Percentiles rank a stretch among this genome's conserved stretches.
phyloP scores from a whole-genome alignment of 768 basidiomycete species.

The Hirschioporus abietinus region DNA sequence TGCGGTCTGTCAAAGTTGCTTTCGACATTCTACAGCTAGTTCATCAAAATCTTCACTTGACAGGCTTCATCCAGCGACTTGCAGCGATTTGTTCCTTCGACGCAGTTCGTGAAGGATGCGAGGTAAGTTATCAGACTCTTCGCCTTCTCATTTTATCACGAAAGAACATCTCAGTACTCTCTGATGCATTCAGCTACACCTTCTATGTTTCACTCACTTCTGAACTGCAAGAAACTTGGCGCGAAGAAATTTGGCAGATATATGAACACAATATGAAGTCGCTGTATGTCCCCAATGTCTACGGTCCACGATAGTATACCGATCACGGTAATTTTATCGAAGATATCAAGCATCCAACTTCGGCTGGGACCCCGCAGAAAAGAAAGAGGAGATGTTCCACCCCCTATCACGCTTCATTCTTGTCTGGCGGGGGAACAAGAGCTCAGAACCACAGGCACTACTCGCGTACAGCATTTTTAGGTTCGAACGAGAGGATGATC shows the following conservation, averaged over 20 bases:
- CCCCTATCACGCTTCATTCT: constrained; percentile 56
- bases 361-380: constrained; percentile 57
- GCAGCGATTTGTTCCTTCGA: constrained; percentile 9
- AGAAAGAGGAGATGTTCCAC: constrained; percentile 58
- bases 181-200: constrained; percentile 11
- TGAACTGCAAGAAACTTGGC: constrained; percentile 31
- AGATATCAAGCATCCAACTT: constrained; percentile 35
- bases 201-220: constrained; percentile 22
- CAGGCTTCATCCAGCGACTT: constrained; percentile 3
- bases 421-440: constrained; percentile 20
- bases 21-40: not conserved
- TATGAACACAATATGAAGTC: constrained; percentile 56
- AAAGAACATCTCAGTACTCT: constrained; percentile 12
- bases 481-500: constrained; percentile 62
- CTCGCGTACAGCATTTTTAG: constrained; percentile 56
- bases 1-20: constrained; percentile 23
- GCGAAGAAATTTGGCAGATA: constrained; percentile 43
- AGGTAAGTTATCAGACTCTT: constrained; percentile 6
- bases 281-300: constrained; percentile 22
- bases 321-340: not conserved
- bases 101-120: constrained; percentile 8
- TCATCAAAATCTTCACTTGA: not conserved
- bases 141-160: constrained; percentile 12
- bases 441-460: constrained; percentile 23
- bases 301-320: not conserved